phyloP scores from a whole-genome alignment of 208 protist genomes.

The Wallacemonas sp. region DNA sequence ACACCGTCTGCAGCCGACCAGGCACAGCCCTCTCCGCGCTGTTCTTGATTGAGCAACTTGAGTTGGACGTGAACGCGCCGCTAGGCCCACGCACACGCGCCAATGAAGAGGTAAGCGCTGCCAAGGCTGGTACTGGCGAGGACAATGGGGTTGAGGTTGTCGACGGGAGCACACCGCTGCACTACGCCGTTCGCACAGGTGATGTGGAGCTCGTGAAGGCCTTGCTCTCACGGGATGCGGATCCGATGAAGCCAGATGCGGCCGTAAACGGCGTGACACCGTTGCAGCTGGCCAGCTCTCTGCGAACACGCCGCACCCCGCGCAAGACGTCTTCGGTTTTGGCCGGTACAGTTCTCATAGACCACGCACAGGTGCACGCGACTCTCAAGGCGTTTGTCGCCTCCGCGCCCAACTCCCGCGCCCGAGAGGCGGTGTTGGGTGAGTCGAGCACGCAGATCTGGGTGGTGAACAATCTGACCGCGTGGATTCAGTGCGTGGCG shows the following conservation, averaged over 20 bases:
- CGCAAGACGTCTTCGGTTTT: neutral
- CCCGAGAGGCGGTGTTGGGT: slow-evolving; percentile 28
- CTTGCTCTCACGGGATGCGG: slow-evolving; percentile 61
- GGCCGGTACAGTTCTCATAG: neutral
- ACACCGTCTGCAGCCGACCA: slow-evolving; percentile 42
- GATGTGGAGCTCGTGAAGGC: slow-evolving; percentile 53
- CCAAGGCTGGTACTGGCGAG: too few relatives aligned
- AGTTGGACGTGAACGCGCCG: slow-evolving; percentile 51
- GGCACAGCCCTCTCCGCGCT: slow-evolving; percentile 44
- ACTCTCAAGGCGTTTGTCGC: slow-evolving; percentile 29
- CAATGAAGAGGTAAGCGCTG: too few relatives aligned
- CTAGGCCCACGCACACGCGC: too few relatives aligned
- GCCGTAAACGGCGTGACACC: slow-evolving; percentile 19
- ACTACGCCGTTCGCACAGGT: slow-evolving; percentile 53
- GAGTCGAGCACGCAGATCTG: slow-evolving; percentile 20
- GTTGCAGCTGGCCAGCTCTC: slow-evolving; percentile 17
- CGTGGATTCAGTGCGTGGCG: slow-evolving; percentile 18
- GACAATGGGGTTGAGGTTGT: neutral
- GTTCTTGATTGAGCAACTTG: slow-evolving; percentile 71
- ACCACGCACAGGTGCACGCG: slow-evolving; percentile 19
- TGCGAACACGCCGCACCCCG: neutral
- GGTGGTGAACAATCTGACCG: slow-evolving; percentile 17
- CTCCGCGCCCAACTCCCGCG: slow-evolving; percentile 17
- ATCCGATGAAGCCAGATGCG: slow-evolving; percentile 21
- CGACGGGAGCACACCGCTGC: slow-evolving; percentile 35